Conservation (phyloP, 257 asterid genomes). For the Solanum piurae region DNA sequence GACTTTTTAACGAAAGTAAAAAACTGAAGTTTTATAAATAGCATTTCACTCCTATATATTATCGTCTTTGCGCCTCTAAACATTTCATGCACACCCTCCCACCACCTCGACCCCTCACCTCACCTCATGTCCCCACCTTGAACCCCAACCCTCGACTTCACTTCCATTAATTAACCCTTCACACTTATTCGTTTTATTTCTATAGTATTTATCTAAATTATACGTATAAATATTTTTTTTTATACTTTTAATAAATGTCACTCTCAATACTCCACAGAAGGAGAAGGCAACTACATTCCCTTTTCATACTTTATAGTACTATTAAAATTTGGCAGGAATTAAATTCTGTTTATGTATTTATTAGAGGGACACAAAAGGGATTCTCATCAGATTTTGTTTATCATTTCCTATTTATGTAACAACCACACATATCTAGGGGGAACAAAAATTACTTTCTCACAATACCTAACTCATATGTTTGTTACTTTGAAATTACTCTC, state of each 20-base stretch:
- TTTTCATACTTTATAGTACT: neutral
- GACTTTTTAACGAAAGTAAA: neutral
- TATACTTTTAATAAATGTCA: neutral
- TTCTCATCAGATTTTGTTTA: neutral
- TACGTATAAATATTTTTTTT: neutral
- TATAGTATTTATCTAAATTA: neutral
- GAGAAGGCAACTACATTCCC: neutral
- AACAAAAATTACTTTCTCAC: neutral
- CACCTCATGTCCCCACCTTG: neutral
- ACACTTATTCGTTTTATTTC: accelerated
- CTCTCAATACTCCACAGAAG: neutral
- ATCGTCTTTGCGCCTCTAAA: neutral
- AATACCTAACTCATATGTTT: neutral
- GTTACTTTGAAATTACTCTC: neutral
- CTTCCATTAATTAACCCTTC: too few relatives aligned
- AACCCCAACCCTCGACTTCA: neutral
- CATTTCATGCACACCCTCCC: neutral
- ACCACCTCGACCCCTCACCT: neutral
- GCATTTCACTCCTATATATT: neutral
- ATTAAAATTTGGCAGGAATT: neutral
- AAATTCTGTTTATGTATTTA: neutral
- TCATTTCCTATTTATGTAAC: neutral
- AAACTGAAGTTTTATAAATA: neutral
- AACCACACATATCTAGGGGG: neutral
- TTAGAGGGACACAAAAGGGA: neutral